Evolutionary conservation across 2,329 filamentous ascomycete genomes (phyloP).

Genomic region (Venturia effusa): DNA sequence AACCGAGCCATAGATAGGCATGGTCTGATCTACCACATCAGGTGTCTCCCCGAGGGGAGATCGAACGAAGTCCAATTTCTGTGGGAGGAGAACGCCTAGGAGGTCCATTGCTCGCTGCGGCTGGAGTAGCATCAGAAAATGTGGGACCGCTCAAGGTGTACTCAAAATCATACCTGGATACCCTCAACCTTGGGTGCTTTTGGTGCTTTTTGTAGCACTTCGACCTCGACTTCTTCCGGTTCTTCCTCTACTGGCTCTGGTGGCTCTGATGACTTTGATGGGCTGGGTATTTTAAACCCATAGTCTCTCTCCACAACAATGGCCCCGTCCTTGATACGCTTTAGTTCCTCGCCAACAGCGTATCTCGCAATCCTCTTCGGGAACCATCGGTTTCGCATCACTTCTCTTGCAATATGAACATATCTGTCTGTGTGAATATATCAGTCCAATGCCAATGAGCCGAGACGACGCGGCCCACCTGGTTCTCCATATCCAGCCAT

Average conservation of each 20-base stretch:
- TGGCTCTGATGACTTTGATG: neutral
- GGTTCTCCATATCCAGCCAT: constrained; percentile 3
- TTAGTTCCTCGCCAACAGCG: constrained; percentile 34
- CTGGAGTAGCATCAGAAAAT: constrained; percentile 16
- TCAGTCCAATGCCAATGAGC: constrained; percentile 31
- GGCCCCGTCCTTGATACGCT: constrained; percentile 34
- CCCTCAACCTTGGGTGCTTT: neutral
- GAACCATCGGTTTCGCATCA: constrained; percentile 46
- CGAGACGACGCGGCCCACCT: neutral
- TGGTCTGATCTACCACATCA: constrained; percentile 13
- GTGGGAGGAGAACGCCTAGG: constrained; percentile 36
- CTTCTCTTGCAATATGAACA: constrained; percentile 22
- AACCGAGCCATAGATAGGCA: constrained; percentile 43
- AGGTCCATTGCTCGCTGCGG: constrained; percentile 35
- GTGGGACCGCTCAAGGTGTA: neutral
- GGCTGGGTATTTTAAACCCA: constrained; percentile 23
- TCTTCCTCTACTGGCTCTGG: neutral
- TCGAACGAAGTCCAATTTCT: constrained; percentile 37
- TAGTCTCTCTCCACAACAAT: constrained; percentile 36
- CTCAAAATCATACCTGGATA: neutral
- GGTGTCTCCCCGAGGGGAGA: constrained; percentile 7
- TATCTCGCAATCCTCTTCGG: constrained; percentile 42
- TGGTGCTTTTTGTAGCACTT: neutral
- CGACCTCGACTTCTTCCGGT: neutral
- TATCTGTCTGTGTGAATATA: constrained; percentile 22